Evolutionary conservation across 2,329 filamentous ascomycete genomes (phyloP), one percentile per base, ranked within the genome.

Genomic region (Sporothrix brasiliensis): DNA sequence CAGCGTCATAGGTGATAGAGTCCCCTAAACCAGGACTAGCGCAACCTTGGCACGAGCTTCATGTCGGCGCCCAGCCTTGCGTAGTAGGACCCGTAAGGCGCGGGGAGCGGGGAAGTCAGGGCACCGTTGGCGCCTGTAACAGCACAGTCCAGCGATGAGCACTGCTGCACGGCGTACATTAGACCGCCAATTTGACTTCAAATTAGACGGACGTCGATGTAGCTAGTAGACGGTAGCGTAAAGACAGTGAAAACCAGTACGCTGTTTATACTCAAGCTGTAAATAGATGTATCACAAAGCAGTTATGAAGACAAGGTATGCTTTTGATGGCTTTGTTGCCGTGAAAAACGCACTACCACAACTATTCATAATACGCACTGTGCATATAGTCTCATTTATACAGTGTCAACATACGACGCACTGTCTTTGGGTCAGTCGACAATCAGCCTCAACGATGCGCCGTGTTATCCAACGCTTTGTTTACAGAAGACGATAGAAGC

Each of bases 1-100:
- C n/a, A 41, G 58, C 58, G 58, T 63, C 58, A 63, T 63, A 63
- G 39, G 58, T n/a, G n/a, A n/a, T n/a, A n/a, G n/a, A n/a, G 39
- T 11, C 58, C 58, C 58, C 58, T 63, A 14, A 47, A 63, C 13
- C 34, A 21, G 58, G 58, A 63, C 58, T 63, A 63, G 58, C 41
- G 39, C 39, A 34, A 44, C 10, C 39, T n/a, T 13, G 39, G 41
- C 58, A 27, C 19, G 44, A 44, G 58, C 56, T n/a, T 16, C 19
- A 30, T 39, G 30, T 10, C 34, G 58, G 39, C 39, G 58, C 34
- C 58, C 58, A 63, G 39, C 34, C 34, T 34, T 9, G 58, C 21
- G 39, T 39, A 27, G 58, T 2, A 63, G 39, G 19, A n/a, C 10
- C 52, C 21, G 13, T 24, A n/a, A 44, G 14, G 21, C 39, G 39